phyloP scores from a whole-genome alignment of 192 early-diverging fungal species.

The Globomyces pollinis-pini region DNA sequence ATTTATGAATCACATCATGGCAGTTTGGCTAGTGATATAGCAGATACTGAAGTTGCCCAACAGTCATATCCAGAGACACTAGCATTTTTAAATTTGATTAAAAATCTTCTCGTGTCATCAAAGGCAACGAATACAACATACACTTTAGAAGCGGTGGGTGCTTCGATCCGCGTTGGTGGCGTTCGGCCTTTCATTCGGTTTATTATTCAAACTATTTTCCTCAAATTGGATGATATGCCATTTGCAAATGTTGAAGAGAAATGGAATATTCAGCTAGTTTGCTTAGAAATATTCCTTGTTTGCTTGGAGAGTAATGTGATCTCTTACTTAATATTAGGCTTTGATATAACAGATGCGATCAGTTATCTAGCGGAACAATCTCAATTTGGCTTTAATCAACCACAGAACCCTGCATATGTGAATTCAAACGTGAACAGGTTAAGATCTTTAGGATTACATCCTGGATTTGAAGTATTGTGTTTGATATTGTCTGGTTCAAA shows the following conservation, averaged over 20 bases:
- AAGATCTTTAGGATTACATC: slow-evolving; percentile 51
- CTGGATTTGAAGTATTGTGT: slow-evolving; percentile 77
- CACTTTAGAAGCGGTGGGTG: slow-evolving; percentile 59
- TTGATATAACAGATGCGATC: neutral
- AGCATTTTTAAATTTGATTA: slow-evolving; percentile 71
- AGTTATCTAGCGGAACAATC: slow-evolving; percentile 4
- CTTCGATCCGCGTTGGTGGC: slow-evolving; percentile 60
- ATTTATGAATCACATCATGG: neutral
- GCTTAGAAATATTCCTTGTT: slow-evolving; percentile 72
- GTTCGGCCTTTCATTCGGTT: slow-evolving; percentile 67
- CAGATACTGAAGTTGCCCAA: slow-evolving; percentile 68
- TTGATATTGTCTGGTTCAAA: slow-evolving; percentile 69
- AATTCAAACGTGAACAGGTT: neutral
- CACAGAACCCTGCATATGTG: neutral
- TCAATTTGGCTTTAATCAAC: neutral
- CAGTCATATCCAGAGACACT: slow-evolving; percentile 83
- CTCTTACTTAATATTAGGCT: too few species aligned
- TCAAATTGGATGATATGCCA: slow-evolving; percentile 60
- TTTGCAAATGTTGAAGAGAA: slow-evolving; percentile 64
- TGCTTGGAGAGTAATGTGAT: slow-evolving; percentile 50
- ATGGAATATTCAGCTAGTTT: slow-evolving; percentile 67
- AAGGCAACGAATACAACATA: slow-evolving; percentile 22
- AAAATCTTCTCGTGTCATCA: slow-evolving; percentile 41
- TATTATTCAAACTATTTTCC: slow-evolving; percentile 76
- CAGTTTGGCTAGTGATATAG: slow-evolving; percentile 69